These are phyloP conservation scores for Syzygium aromaticum DNA, from an alignment of 345 rosid genomes.

Conservation along the genomic window DNA sequence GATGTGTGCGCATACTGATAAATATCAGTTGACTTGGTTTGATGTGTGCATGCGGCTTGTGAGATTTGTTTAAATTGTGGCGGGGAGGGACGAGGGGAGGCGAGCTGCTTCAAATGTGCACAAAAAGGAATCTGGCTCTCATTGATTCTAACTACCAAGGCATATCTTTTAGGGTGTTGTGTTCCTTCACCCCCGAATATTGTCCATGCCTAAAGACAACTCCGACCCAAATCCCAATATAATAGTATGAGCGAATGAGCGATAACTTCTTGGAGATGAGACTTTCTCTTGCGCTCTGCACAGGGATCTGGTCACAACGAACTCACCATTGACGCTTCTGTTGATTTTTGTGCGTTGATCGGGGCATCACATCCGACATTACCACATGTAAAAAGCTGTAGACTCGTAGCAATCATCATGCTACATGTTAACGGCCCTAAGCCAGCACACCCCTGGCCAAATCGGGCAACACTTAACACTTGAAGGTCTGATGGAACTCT, in stretches of 20 bases:
- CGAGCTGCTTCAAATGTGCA: neutral
- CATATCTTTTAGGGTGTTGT: neutral
- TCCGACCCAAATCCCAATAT: neutral
- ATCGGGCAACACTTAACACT: neutral
- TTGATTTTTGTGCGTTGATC: neutral
- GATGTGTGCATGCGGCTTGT: neutral
- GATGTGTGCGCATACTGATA: neutral
- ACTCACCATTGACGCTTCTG: neutral
- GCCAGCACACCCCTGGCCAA: neutral
- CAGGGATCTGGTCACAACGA: rapidly evolving
- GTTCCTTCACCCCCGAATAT: neutral
- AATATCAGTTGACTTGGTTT: neutral
- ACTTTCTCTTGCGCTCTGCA: neutral
- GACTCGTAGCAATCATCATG: neutral
- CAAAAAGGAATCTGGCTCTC: neutral
- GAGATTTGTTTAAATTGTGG: neutral
- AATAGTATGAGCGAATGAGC: neutral
- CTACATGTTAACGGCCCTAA: neutral
- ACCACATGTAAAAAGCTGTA: neutral
- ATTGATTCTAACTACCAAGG: neutral
- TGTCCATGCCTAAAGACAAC: neutral
- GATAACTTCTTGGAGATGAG: neutral
- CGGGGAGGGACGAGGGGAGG: neutral
- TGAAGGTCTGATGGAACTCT: neutral
- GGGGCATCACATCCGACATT: neutral